Evolutionary conservation across 129 eudicot species (phyloP).

Genomic region (Artemisia annua): DNA sequence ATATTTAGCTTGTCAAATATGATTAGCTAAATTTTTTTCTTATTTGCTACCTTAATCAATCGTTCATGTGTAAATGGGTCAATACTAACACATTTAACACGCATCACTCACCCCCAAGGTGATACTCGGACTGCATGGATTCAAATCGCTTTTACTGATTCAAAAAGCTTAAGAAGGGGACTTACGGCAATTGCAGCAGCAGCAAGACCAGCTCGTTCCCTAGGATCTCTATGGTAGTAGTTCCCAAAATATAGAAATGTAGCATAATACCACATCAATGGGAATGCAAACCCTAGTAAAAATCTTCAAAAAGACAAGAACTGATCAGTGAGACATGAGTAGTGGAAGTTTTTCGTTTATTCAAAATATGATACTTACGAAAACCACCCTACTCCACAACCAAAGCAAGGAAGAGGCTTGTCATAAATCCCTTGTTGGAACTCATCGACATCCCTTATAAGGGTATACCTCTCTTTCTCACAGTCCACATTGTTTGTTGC

Average conservation of each 20-base stretch:
- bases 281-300: constrained; percentile 65
- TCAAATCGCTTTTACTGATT: not conserved
- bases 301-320: constrained; percentile 42
- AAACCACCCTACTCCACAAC: constrained; percentile 96
- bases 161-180: not conserved
- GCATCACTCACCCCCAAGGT: too few species aligned
- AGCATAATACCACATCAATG: constrained; percentile 85
- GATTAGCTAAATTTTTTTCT: too few species aligned
- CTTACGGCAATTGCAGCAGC: constrained; percentile 93
- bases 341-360: not conserved
- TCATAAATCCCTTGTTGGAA: constrained; percentile 62
- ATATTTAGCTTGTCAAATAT: too few species aligned
- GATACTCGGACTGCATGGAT: not conserved
- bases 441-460: constrained; percentile 67
- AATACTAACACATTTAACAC: too few species aligned
- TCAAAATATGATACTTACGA: constrained; percentile 48
- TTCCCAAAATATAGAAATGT: constrained; percentile 73
- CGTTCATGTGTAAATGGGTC: too few species aligned
- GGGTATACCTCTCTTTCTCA: constrained; percentile 64
- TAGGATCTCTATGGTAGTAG: constrained; percentile 83
- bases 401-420: constrained; percentile 93
- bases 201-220: constrained; percentile 96
- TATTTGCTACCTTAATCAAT: too few species aligned
- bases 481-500: constrained; percentile 37
- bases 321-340: not conserved